Evolutionary conservation across 768 basidiomycete species (phyloP), one percentile per base, ranked within the genome.

Genomic region (Podaxis carcinomalis): DNA sequence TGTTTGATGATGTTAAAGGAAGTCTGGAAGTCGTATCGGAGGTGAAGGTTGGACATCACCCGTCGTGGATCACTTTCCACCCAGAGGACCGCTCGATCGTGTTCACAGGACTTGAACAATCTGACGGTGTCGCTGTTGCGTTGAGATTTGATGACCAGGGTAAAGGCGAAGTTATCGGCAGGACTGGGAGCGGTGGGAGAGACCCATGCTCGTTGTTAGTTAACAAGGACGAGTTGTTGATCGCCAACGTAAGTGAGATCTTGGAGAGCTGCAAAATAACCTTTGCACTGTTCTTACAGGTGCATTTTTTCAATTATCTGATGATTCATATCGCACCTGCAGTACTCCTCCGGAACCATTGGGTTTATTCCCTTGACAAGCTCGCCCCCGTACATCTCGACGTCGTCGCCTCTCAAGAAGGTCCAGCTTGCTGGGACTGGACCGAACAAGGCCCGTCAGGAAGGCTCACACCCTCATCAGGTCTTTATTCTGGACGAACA

Each of bases 381-480:
- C n/a, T 64, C 72, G 7, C 62, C 78, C 9, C 80, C 85, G 5
- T 81, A 81, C 66, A 68, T 87, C 14, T 69, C 73, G 0, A 59
- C 73, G 5, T 39, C 57, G 11, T 59, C 51, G 3, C 60, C 70
- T 9, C 66, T 78, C 5, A 71, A 70, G 39, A 74, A 69, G 5
- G 66, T 83, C 28, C 69, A 75, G 47, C 78, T 92, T 50, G 69
- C 67, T 13, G 85, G 83, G 1, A 75, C 77, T 0, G 90, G 92
- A 0, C 90, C 90, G 1, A 79, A 90, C 68, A 67, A 69, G 5
- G 80, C 81, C 19, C 81, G 93, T 36, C 93, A 95, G 69, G 82
- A 85, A 58, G 72, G 75, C 4, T 80, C 91, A 3, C 93, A 95
- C 68, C 89, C 90, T 0, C 93, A 94, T 73, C 89, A 93, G 67